Conservation (phyloP, 371 early-diverging fungal species). For the Polyrhizophydium stewartii region DNA sequence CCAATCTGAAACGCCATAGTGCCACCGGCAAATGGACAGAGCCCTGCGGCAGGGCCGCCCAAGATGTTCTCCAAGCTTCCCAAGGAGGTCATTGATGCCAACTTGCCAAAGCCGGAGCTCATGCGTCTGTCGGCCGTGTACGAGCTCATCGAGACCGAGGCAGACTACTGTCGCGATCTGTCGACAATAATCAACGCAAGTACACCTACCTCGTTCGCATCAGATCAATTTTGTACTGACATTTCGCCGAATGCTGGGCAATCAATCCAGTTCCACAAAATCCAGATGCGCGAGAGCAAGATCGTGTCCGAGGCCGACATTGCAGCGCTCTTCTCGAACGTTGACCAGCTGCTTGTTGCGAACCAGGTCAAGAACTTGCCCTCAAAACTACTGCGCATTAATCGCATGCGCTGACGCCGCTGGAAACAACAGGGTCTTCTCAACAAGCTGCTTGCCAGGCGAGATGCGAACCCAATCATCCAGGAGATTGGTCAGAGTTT, state of each 20-base stretch:
- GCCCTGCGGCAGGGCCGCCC: constrained; percentile 2
- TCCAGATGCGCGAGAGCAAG: constrained; percentile 23
- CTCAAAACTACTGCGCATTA: constrained; percentile 1
- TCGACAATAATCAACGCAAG: constrained; percentile 29
- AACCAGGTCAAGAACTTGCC: constrained; percentile 31
- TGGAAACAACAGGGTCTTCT: constrained; percentile 21
- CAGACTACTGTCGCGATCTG: constrained; percentile 46
- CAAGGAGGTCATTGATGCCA: constrained; percentile 27
- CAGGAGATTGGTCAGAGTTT: constrained; percentile 20
- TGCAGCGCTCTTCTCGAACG: constrained; percentile 37
- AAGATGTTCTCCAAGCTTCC: constrained; percentile 43
- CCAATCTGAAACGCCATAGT: neutral
- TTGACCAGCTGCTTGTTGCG: constrained; percentile 37
- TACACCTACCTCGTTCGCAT: neutral
- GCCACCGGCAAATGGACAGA: neutral
- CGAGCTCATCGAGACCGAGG: constrained; percentile 51
- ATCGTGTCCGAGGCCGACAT: constrained; percentile 33
- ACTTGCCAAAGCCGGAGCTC: constrained; percentile 40
- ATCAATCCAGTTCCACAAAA: constrained; percentile 33
- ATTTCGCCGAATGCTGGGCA: no score
- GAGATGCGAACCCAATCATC: constrained; percentile 32
- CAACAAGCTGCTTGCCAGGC: constrained; percentile 18
- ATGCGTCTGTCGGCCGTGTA: constrained; percentile 49
- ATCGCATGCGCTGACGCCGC: neutral
- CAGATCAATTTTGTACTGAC: neutral